These are phyloP conservation scores for Phytophthora meadii DNA, from an alignment of 352 stramenopile species.

Conservation along the genomic window DNA sequence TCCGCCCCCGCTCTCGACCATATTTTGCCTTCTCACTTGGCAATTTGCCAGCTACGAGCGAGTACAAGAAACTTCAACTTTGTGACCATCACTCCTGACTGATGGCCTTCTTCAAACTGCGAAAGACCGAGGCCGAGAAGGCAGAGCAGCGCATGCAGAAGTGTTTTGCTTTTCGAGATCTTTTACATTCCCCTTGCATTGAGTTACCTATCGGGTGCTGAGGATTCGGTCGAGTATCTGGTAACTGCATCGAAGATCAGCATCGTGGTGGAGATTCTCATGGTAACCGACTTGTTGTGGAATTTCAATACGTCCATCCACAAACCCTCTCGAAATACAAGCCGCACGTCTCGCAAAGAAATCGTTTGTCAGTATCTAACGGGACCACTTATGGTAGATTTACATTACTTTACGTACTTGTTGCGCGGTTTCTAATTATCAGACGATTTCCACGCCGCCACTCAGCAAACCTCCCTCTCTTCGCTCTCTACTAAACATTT, in stretches of 20 bases:
- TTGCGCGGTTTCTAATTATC: too few species aligned
- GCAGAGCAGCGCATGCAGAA: slow-evolving; percentile 13
- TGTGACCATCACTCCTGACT: slow-evolving; percentile 27
- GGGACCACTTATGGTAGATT: too few species aligned
- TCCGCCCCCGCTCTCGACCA: slow-evolving; percentile 1
- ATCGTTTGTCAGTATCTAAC: too few species aligned
- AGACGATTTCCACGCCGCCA: too few species aligned
- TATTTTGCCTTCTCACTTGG: slow-evolving; percentile 24
- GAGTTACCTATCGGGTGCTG: not conserved
- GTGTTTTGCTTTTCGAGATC: not conserved
- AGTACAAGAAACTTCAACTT: slow-evolving; percentile 3
- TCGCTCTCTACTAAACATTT: too few species aligned
- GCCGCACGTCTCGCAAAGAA: too few species aligned
- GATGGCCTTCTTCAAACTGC: slow-evolving; percentile 37
- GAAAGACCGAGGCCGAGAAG: slow-evolving; percentile 37
- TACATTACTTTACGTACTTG: too few species aligned
- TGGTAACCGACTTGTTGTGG: slow-evolving; percentile 3
- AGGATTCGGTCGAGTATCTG: not conserved
- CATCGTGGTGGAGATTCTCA: slow-evolving; percentile 9
- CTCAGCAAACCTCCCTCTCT: too few species aligned
- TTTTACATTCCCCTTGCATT: not conserved
- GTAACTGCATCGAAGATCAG: not conserved
- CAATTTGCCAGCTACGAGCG: slow-evolving; percentile 28
- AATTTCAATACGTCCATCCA: slow-evolving; percentile 12
- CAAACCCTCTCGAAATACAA: not conserved